Conservation (phyloP, 1,139 yeast genomes). For the Scheffersomyces cryptocercus region DNA sequence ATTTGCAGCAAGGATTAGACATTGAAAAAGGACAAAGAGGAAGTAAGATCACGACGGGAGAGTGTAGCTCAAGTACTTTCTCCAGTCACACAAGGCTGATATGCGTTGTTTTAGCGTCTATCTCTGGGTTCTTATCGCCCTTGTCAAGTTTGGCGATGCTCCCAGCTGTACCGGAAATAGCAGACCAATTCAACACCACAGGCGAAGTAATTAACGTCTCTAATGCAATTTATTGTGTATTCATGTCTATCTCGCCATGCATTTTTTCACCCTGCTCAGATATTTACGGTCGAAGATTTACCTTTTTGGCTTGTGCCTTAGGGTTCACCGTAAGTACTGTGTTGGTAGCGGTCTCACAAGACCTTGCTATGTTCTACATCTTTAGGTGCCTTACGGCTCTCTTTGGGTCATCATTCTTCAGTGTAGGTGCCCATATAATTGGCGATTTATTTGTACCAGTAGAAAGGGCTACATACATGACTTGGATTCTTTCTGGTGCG, state of each 20-base stretch:
- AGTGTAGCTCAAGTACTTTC: constrained; percentile 10
- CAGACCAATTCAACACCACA: constrained; percentile 43
- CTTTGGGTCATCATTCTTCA: constrained; percentile 55
- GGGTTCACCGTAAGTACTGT: constrained; percentile 34
- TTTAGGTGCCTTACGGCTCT: constrained; percentile 48
- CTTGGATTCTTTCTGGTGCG: constrained; percentile 43
- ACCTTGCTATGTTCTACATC: constrained; percentile 51
- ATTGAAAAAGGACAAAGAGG: neutral
- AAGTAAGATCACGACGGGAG: constrained; percentile 6
- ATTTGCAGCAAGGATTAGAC: constrained; percentile 1
- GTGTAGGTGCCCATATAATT: constrained; percentile 46
- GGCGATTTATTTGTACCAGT: constrained; percentile 49
- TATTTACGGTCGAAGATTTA: constrained; percentile 48
- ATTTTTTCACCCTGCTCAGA: constrained; percentile 49
- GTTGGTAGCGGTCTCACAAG: constrained; percentile 45
- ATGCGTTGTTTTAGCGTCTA: constrained; percentile 16
- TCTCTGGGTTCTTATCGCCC: constrained; percentile 42
- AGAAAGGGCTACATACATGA: constrained; percentile 49
- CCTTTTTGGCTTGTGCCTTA: constrained; percentile 38
- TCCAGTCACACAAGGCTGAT: constrained; percentile 10
- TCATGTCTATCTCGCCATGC: constrained; percentile 54
- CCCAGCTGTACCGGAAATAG: constrained; percentile 53
- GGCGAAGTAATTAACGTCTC: constrained; percentile 47
- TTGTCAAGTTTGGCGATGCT: constrained; percentile 42
- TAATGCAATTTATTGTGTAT: constrained; percentile 49